phyloP scores from a whole-genome alignment of 176 grass and related monocot genomes.

The Puccinellia tenuiflora region DNA sequence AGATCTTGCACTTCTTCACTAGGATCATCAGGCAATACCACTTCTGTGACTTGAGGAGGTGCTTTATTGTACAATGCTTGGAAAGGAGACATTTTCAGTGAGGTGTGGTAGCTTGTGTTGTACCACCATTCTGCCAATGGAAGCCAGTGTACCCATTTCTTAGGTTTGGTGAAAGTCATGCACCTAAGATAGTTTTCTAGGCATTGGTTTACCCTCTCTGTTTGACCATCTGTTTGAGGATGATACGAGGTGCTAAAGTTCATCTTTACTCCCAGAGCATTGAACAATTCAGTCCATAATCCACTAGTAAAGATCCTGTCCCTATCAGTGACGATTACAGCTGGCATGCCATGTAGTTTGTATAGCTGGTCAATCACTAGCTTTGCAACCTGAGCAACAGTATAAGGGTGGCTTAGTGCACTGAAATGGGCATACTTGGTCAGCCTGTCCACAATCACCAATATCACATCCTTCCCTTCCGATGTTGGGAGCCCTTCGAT shows the following conservation, averaged over 20 bases:
- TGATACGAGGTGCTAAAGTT: background rate
- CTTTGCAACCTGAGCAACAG: too few species aligned
- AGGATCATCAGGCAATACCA: background rate
- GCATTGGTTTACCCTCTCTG: background rate
- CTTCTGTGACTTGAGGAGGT: background rate
- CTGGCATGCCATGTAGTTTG: too few species aligned
- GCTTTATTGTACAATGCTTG: background rate
- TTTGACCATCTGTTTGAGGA: background rate
- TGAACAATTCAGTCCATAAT: background rate
- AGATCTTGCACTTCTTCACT: background rate
- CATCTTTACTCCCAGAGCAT: background rate
- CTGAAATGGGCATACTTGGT: background rate
- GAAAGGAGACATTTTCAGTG: background rate
- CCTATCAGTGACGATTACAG: background rate
- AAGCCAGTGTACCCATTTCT: background rate
- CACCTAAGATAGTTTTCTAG: background rate
- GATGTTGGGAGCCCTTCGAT: background rate
- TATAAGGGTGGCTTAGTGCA: background rate
- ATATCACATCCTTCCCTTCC: background rate
- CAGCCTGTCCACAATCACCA: background rate
- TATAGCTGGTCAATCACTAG: too few species aligned
- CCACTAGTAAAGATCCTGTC: background rate
- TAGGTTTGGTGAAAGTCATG: background rate
- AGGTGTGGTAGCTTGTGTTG: background rate
- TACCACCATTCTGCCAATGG: background rate